Base-by-base conservation (phyloP, 441 rosid species). In the Erodium trifolium region DNA sequence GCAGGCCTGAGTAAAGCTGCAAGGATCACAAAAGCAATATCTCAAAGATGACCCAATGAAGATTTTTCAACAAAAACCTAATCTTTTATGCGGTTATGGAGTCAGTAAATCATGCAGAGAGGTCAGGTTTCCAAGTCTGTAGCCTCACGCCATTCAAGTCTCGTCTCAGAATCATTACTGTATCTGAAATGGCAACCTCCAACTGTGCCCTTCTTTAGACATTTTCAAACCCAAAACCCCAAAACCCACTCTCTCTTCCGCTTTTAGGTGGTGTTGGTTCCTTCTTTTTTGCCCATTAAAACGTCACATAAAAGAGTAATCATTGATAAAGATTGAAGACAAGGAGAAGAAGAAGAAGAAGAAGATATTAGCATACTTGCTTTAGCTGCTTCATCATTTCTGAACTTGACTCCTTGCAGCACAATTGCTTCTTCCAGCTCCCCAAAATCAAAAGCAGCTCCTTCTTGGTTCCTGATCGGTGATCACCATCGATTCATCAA, bases 371-470 rank as follows among this genome's bases (percentile, higher is more conserved):
- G 41, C 93, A 78, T 89, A 91, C 97, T 75, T 82, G 90, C 80
- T 86, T 85, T 89, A 29, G 73, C 49, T 23, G 90, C 84, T 81
- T 90, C 99, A 75, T 92, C 96, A 81, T 86, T 86, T 70, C 92
- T 82, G 70, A 83, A 78, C 85, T 84, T 82, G 65, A 85, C 85
- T 75, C 97, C 99, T 81, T 86, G 90, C 82, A 94, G 81, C 70
- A 88, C 91, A 68, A 94, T 90, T 74, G 96, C 98, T 80, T 90
- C 98, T 81, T 93, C 97, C 27, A 93, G 91, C 87, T 88, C 97
- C 70, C 98, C 98, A 69, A 90, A 93, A 82, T 87, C 97, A 77
- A 94, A 94, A 63, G 91, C 75, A 68, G 98, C 93, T 79, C 80
- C 41, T 37, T 37, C 88, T 77, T 90, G 98, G 75, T 85, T 85